Conservation (phyloP, 805 yeast genomes). For the Starmera pachycereana region DNA sequence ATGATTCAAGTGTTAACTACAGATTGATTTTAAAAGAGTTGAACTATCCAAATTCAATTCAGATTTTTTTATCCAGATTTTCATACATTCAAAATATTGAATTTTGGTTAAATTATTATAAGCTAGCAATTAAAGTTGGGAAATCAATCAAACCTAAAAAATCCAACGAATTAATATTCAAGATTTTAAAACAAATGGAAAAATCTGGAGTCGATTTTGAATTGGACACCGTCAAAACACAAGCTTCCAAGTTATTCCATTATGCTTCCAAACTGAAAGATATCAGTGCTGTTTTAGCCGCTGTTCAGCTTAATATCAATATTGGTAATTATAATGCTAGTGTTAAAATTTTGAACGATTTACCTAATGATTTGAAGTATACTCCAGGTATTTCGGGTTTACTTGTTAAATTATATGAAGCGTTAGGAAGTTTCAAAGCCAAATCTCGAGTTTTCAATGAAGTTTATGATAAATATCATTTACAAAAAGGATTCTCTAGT, state of each 20-base stretch:
- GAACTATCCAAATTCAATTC: conserved; percentile 17
- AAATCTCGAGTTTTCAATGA: conserved; percentile 22
- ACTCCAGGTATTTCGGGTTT: conserved; percentile 42
- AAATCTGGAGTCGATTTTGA: conserved; percentile 11
- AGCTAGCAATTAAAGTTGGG: conserved; percentile 11
- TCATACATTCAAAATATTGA: conserved; percentile 11
- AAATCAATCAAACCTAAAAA: conserved; percentile 5
- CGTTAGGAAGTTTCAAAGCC: conserved; percentile 27
- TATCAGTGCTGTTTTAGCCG: conserved; percentile 21
- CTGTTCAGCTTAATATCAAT: conserved; percentile 24
- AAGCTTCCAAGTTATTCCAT: conserved; percentile 24
- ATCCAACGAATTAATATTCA: neutral
- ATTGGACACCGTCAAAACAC: conserved; percentile 9
- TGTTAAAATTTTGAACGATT: conserved; percentile 25
- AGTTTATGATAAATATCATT: conserved; percentile 17
- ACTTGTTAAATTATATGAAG: conserved; percentile 39
- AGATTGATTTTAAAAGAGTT: conserved; percentile 24
- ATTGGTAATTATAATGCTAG: conserved; percentile 25
- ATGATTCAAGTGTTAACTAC: neutral
- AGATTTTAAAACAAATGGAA: conserved; percentile 1
- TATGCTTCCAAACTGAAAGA: conserved; percentile 21
- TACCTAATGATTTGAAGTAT: conserved; percentile 9
- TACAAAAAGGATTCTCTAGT: conserved; percentile 6
- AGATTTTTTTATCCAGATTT: conserved; percentile 12
- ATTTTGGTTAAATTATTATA: conserved; percentile 13